Base-by-base conservation (phyloP, 31 red algal genomes). In the Odonthalia washingtoniensis region DNA sequence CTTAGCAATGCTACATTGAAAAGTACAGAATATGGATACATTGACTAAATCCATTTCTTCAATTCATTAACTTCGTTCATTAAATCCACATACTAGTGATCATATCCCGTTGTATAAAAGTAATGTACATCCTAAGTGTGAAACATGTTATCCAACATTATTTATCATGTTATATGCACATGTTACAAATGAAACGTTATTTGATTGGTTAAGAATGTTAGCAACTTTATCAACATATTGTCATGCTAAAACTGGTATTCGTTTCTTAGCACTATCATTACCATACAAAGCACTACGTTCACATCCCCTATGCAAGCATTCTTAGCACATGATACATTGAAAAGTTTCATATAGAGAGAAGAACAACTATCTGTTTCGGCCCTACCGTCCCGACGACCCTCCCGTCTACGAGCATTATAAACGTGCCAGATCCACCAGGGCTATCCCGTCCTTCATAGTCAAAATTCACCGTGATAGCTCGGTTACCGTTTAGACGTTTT, bases 301-400 rank as follows among this genome's bases (percentile, higher is more conserved):
- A 3, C 4, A 64, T 1, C 90, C 82, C 17, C 35, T 12, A 78
- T 97, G 49, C 83, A 87, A 68, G 80, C 88, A 42, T 97, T 89
- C 69, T 32, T 52, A 21, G 87, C 87, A 21, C 73, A 88, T 27
- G 88, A 80, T 21, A 79, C 91, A 1, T 77, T 97, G 40, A 91
- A 89, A 42, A 94, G 80, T 43, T 92, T 91, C 52, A 91, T 94
- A 69, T 94, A 94, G 69, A 86, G 81, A 34, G 95, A n/a, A n/a
- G n/a, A n/a, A n/a, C n/a, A n/a, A 41, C 40, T 4, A 38, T 64
- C 3, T 6, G 40, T 64, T 65, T 5, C 43, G 35, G 31, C 2
- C 24, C 4, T 4, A 34, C 44, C 18, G 2, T 53, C 31, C 30
- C 76, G 21, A 5, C 3, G 28, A 60, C 76, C 4, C 34, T 38